These are phyloP conservation scores for Saccharomycopsis sp. DNA, from an alignment of 805 yeast species.

Conservation along the genomic window DNA sequence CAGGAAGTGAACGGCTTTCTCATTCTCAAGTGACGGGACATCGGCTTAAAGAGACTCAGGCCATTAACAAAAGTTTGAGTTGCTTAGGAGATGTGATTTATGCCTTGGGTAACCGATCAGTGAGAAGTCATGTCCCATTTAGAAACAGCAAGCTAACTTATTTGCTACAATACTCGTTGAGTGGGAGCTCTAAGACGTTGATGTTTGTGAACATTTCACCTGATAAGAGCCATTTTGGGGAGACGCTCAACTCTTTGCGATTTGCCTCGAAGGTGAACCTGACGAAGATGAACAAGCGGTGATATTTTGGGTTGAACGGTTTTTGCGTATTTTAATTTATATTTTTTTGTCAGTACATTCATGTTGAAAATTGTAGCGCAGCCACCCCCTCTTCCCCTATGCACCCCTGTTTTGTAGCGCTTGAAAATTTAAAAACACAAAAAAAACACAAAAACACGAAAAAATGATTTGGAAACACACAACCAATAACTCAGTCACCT, in stretches of 20 bases:
- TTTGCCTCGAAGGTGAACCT: conserved; percentile 86
- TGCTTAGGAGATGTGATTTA: conserved; percentile 83
- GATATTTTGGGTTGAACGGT: too few species aligned
- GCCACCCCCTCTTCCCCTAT: too few species aligned
- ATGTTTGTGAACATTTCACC: conserved; percentile 92
- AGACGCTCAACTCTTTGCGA: conserved; percentile 74
- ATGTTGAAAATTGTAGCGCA: too few species aligned
- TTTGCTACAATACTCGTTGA: conserved; percentile 70
- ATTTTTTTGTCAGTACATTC: too few species aligned
- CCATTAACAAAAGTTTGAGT: conserved; percentile 81
- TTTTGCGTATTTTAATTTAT: too few species aligned
- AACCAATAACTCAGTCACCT: too few species aligned
- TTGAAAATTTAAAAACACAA: too few species aligned
- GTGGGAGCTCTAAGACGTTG: conserved; percentile 79
- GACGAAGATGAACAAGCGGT: too few species aligned
- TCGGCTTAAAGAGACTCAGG: conserved; percentile 74
- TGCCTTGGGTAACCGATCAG: conserved; percentile 48
- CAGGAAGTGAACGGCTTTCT: conserved; percentile 83
- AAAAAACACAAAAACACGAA: too few species aligned
- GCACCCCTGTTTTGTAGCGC: too few species aligned
- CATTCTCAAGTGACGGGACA: conserved; percentile 73
- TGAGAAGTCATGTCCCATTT: conserved; percentile 65
- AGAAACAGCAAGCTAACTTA: conserved; percentile 91
- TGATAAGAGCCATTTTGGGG: conserved; percentile 46
- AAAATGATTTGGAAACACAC: too few species aligned